Evolutionary conservation across 1,139 yeast genomes (phyloP), one percentile per base, ranked within the genome.

Genomic region (Yamadazyma membranifaciens): DNA sequence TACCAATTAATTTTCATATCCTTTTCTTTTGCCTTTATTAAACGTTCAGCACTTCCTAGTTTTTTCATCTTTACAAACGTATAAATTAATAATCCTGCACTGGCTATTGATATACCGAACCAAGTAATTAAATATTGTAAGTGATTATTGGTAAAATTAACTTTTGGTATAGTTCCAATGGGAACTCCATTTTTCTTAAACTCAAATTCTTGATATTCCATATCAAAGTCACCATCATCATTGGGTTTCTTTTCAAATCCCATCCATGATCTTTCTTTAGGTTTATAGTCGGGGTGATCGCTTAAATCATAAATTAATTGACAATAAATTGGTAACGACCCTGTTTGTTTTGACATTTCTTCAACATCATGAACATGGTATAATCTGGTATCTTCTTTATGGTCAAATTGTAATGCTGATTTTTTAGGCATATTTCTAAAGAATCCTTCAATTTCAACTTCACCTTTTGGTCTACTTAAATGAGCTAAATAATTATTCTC

Each of bases 101-200:
- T 84, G 30, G 86, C 76, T 31, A 84, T 54, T 1, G 89, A 81
- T 33, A 89, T 75, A 0, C 95, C 96, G 59, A 87, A 92, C 99
- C 99, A 92, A 0, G 99, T 92, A 16, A 88, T 78, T 54, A 92
- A 68, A 60, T 92, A 92, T 62, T 92, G 96, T 62, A 91, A 67
- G 59, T 92, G 99, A 56, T 91, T 89, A 61, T 92, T 94, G 49
- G 85, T 79, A 56, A 88, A 75, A 47, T 83, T 89, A 25, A 92
- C 80, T 54, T 80, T 80, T 11, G 97, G 94, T 5, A 74, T 66
- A 40, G 84, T 80, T 1, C 96, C 98, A 20, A 94, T 62, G 3
- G 99, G 99, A 4, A 91, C 94, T 37, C 98, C 99, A 13, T 87
- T 82, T 41, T 74, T 75, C 41, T 80, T 67, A 49, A 85, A 81